A percentile compares a stretch with the other conserved stretches of the same genome.
Conservation (phyloP, 208 protist genomes). For the Trypanosoma vivax region DNA sequence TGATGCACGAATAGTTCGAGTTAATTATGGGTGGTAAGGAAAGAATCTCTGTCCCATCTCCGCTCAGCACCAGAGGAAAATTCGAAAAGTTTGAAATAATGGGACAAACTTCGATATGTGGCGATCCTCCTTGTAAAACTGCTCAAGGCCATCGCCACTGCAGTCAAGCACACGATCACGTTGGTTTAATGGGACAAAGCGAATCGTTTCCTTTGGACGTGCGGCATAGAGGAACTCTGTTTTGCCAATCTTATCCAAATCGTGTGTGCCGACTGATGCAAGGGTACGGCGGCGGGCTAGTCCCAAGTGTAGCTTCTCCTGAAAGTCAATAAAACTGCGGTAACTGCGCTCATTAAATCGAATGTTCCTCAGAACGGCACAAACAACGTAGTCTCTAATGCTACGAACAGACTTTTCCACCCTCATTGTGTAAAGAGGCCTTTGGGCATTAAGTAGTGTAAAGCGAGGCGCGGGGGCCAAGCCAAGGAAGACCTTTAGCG, state of each 20-base stretch:
- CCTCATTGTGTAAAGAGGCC: constrained; percentile 75
- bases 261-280: constrained; percentile 99
- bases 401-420: constrained; percentile 73
- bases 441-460: constrained; percentile 42
- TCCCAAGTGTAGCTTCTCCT: constrained; percentile 98
- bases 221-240: constrained; percentile 88
- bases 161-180: constrained; percentile 53
- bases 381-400: constrained; percentile 96
- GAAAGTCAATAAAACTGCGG: constrained; percentile 97
- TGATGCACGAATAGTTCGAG: constrained; percentile 96
- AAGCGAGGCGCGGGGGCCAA: constrained; percentile 61
- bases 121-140: constrained; percentile 85
- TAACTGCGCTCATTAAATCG: constrained; percentile 92
- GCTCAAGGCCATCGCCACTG: constrained; percentile 72
- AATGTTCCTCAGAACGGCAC: constrained; percentile 95
- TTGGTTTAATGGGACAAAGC: constrained; percentile 93
- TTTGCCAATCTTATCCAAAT: constrained; percentile 94
- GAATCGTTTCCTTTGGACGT: constrained; percentile 82
- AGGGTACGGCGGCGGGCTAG: constrained; percentile 95
- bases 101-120: constrained; percentile 86
- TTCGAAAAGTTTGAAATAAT: constrained; percentile 55
- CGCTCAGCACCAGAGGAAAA: constrained; percentile 86
- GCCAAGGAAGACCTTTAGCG: constrained; percentile 88
- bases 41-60: constrained; percentile 68
- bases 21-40: constrained; percentile 99